Evolutionary conservation across 2,329 filamentous ascomycete species (phyloP).

Genomic region (Diaporthe citriasiana): DNA sequence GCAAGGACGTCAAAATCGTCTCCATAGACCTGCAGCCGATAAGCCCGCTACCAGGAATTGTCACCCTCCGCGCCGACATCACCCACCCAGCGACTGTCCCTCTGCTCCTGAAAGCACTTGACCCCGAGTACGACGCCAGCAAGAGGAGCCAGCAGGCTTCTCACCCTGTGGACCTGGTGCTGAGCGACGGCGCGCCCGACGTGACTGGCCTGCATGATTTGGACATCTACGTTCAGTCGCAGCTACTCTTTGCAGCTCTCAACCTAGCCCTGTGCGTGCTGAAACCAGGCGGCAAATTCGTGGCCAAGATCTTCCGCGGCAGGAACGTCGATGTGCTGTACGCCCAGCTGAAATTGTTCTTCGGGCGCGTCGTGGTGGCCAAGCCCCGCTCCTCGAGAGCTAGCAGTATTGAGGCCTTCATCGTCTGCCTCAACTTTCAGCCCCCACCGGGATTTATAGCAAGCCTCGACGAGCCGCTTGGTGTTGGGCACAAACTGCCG

Average conservation of each 20-base stretch:
- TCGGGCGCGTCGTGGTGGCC: conserved; percentile 87
- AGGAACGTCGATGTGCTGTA: conserved; percentile 97
- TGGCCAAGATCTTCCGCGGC: conserved; percentile 97
- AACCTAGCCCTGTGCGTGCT: conserved; percentile 95
- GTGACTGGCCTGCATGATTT: conserved; percentile 97
- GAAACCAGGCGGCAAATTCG: conserved; percentile 93
- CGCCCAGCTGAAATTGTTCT: conserved; percentile 93
- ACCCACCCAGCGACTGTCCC: conserved; percentile 97
- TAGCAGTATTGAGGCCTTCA: conserved; percentile 96
- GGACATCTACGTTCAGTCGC: conserved; percentile 97
- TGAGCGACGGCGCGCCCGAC: conserved; percentile 95
- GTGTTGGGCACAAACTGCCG: conserved; percentile 70
- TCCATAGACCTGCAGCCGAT: conserved; percentile 97
- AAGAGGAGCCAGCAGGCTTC: conserved; percentile 67
- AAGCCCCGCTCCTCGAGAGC: conserved; percentile 96
- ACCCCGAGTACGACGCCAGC: conserved; percentile 74
- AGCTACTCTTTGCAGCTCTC: conserved; percentile 92
- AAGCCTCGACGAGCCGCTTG: conserved; percentile 81
- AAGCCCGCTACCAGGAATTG: conserved; percentile 92
- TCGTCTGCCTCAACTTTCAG: conserved; percentile 91
- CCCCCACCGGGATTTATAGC: conserved; percentile 83
- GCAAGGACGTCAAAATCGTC: conserved; percentile 90
- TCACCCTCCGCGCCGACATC: conserved; percentile 93
- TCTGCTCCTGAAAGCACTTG: conserved; percentile 86
- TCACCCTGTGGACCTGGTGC: conserved; percentile 89